These are phyloP conservation scores for Backusella tarrabulga DNA, from an alignment of 192 early-diverging fungal species.

Conservation along the genomic window DNA sequence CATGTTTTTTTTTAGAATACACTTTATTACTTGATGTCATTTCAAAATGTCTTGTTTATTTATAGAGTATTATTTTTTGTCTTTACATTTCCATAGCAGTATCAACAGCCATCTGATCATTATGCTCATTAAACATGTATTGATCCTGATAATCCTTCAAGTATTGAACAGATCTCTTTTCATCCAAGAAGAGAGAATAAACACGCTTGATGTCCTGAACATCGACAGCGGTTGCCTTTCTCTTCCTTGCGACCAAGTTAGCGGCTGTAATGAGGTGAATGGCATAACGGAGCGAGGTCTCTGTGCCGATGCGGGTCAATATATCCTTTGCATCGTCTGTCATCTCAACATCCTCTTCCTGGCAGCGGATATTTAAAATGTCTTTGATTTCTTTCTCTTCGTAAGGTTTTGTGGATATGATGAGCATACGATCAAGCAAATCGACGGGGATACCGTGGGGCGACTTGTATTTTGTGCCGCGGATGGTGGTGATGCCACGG, in stretches of 20 bases:
- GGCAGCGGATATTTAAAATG: slow-evolving; percentile 85
- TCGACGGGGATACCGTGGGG: slow-evolving; percentile 98
- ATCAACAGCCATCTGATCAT: slow-evolving; percentile 24
- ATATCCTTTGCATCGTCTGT: slow-evolving; percentile 81
- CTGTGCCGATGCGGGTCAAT: slow-evolving; percentile 87
- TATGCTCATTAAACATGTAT: slow-evolving; percentile 84
- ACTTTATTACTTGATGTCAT: neutral
- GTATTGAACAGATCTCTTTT: slow-evolving; percentile 94
- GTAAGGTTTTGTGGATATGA: slow-evolving; percentile 92
- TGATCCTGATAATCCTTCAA: slow-evolving; percentile 93
- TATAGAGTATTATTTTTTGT: neutral
- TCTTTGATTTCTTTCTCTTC: slow-evolving; percentile 79
- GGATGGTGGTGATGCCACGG: slow-evolving; percentile 91
- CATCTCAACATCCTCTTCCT: slow-evolving; percentile 94
- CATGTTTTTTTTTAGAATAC: neutral
- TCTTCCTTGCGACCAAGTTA: slow-evolving; percentile 84
- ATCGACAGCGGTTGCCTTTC: slow-evolving; percentile 89
- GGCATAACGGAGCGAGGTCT: slow-evolving; percentile 91
- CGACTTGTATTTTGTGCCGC: slow-evolving; percentile 94
- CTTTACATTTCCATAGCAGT: slow-evolving; percentile 42
- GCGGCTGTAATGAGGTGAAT: slow-evolving; percentile 98
- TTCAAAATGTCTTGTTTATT: neutral
- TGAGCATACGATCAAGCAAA: slow-evolving; percentile 91
- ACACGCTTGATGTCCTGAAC: slow-evolving; percentile 93
- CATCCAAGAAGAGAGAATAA: slow-evolving; percentile 94